Evolutionary conservation across 1,139 yeast species (phyloP).

Genomic region (Suhomyces bribrorum): DNA sequence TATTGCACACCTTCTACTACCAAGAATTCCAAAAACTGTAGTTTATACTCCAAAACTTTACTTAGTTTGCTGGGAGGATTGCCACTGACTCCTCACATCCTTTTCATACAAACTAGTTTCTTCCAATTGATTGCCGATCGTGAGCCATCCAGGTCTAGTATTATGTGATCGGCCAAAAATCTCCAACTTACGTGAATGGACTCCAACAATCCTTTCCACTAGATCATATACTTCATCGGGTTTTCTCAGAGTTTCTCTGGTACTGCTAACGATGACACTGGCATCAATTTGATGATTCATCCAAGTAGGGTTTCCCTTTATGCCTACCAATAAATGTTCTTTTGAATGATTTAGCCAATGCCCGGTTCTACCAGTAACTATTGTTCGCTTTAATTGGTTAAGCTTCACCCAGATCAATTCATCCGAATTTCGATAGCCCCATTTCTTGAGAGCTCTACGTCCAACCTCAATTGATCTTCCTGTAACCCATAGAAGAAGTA

Average conservation of each 20-base stretch:
- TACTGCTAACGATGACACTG: conserved; percentile 76
- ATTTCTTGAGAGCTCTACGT: conserved; percentile 65
- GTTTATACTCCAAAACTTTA: no score
- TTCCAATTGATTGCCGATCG: conserved; percentile 79
- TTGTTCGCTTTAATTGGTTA: conserved; percentile 82
- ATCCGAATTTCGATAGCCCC: conserved; percentile 82
- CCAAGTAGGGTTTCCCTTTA: conserved; percentile 84
- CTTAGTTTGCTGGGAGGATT: no score
- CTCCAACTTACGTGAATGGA: conserved; percentile 74
- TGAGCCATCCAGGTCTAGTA: conserved; percentile 86
- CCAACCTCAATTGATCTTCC: conserved; percentile 92
- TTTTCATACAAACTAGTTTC: conserved; percentile 61
- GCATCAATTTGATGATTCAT: conserved; percentile 63
- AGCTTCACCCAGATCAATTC: conserved; percentile 91
- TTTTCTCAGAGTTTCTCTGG: conserved; percentile 86
- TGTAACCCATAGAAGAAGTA: conserved; percentile 87
- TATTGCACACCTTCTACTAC: no score
- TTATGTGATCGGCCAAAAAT: conserved; percentile 88
- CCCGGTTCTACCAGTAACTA: conserved; percentile 94
- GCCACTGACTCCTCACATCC: conserved; percentile 49
- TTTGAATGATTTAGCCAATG: conserved; percentile 97
- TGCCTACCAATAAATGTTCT: conserved; percentile 83
- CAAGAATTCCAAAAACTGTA: no score
- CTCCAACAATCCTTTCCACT: conserved; percentile 80
- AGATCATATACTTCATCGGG: conserved; percentile 91